Evolutionary conservation across 2,329 filamentous ascomycete genomes (phyloP).

Genomic region (Xylaria digitata): DNA sequence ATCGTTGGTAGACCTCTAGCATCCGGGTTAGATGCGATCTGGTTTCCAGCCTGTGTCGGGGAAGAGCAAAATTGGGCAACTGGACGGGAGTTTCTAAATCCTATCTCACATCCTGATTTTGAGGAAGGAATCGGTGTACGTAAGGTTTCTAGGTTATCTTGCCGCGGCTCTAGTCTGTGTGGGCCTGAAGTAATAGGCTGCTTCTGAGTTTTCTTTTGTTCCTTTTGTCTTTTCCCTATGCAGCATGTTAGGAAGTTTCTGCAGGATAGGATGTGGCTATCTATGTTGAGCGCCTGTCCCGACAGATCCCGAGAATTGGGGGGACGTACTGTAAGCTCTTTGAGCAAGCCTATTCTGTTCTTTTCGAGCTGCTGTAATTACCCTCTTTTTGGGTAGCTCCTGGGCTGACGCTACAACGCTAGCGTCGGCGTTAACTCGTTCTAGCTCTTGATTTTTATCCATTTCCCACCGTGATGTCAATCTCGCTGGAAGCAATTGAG

Average conservation of each 20-base stretch:
- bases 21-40: neutral
- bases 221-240: constrained; percentile 34
- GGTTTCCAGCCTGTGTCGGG: neutral
- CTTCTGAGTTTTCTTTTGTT: constrained; percentile 34
- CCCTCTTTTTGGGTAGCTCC: constrained; percentile 44
- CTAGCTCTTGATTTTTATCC: constrained; percentile 12
- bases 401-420: neutral
- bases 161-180: constrained; percentile 32
- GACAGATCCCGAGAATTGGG: neutral
- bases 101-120: neutral
- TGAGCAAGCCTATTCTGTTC: constrained; percentile 54
- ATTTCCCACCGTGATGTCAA: constrained; percentile 10
- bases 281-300: no score
- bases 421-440: neutral
- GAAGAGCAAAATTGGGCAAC: neutral
- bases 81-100: neutral
- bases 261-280: neutral
- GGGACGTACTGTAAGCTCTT: constrained; percentile 50
- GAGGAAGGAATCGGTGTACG: neutral
- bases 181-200: neutral
- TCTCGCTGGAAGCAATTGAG: neutral
- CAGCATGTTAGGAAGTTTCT: constrained; percentile 23
- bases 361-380: constrained; percentile 52
- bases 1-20: neutral
- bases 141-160: constrained; percentile 16